Conservation (phyloP, 805 yeast species). For the Cyberlindnera samutprakarnensis region DNA sequence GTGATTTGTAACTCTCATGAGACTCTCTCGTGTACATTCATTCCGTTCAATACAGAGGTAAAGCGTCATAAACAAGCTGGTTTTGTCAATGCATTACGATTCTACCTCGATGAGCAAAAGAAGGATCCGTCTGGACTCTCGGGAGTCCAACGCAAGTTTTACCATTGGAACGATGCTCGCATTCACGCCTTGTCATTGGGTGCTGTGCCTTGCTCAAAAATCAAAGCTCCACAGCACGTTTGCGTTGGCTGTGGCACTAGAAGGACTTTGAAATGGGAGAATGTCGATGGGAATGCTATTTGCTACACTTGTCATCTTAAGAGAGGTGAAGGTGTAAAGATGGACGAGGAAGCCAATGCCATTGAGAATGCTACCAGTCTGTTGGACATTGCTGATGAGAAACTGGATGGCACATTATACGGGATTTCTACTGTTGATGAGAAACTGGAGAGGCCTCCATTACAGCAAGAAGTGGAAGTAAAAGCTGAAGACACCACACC, state of each 20-base stretch:
- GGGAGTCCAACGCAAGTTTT: constrained; percentile 32
- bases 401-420: constrained; percentile 1
- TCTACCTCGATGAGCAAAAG: constrained; percentile 17
- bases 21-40: constrained; percentile 10
- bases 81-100: constrained; percentile 10
- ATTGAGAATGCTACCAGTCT: constrained; percentile 2
- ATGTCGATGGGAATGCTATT: background rate
- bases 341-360: background rate
- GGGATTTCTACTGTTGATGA: background rate
- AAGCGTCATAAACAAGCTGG: constrained; percentile 11
- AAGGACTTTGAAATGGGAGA: constrained; percentile 13
- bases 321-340: background rate
- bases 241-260: constrained; percentile 4
- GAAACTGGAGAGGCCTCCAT: background rate
- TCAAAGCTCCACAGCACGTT: background rate
- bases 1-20: constrained; percentile 37
- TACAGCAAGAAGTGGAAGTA: no score
- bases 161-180: constrained; percentile 25
- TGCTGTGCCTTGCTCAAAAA: background rate
- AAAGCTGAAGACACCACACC: no score
- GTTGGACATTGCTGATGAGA: constrained; percentile 1
- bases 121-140: constrained; percentile 10
- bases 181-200: background rate
- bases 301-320: constrained; percentile 12
- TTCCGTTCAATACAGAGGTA: constrained; percentile 18